phyloP scores from a whole-genome alignment of 2,329 filamentous ascomycete species.

The Cordyceps tenuipes region DNA sequence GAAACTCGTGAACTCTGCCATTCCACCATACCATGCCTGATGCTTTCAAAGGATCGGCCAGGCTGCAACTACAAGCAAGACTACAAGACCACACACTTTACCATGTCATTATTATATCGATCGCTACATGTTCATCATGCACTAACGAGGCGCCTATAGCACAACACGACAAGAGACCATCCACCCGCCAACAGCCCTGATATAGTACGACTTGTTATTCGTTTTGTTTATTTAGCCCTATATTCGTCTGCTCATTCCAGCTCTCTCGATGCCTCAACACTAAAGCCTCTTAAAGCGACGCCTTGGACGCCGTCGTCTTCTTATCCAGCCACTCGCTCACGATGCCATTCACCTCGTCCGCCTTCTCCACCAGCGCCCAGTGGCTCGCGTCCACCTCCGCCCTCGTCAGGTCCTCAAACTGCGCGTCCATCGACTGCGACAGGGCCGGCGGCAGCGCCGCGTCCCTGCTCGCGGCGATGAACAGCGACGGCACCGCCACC shows the following conservation, averaged over 20 bases:
- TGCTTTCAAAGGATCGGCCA: not conserved
- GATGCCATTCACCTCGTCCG: conserved; percentile 59
- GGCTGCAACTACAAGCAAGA: not conserved
- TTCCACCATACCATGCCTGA: not conserved
- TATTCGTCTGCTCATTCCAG: not conserved
- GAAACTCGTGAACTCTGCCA: not conserved
- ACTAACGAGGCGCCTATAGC: too few relatives aligned
- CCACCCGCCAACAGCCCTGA: not conserved
- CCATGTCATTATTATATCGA: not conserved
- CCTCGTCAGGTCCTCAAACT: conserved; percentile 56
- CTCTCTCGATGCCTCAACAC: not conserved
- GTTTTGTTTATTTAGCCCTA: not conserved
- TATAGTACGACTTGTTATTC: not conserved
- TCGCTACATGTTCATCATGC: not conserved
- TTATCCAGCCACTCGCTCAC: conserved; percentile 59
- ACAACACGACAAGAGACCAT: too few relatives aligned
- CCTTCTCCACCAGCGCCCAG: conserved; percentile 74
- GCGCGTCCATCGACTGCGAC: conserved; percentile 61
- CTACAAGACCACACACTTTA: too few relatives aligned
- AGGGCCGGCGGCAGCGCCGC: conserved; percentile 63
- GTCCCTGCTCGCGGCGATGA: conserved; percentile 66
- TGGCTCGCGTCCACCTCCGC: conserved; percentile 62
- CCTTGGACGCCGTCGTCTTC: conserved; percentile 19
- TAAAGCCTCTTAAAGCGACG: conserved; percentile 18
- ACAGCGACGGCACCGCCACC: conserved; percentile 59